These are phyloP conservation scores for Conidiobolus coronatus DNA, from an alignment of 371 early-diverging fungal genomes.

Conservation along the genomic window DNA sequence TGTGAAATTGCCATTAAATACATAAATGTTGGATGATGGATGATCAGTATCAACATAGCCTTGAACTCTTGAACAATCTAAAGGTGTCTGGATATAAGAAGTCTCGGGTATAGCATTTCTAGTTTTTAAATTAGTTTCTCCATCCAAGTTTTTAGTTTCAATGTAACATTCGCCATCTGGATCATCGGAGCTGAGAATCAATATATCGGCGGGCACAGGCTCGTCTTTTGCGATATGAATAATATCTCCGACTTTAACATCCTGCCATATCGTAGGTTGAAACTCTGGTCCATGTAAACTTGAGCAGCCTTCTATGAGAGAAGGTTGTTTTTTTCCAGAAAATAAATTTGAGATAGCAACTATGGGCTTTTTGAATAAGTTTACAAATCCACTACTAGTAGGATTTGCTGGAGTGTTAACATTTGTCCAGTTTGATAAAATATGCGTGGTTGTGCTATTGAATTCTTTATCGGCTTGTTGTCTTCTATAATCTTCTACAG, in stretches of 20 bases:
- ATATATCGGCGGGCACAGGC: slow-evolving; percentile 79
- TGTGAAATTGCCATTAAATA: slow-evolving; percentile 26
- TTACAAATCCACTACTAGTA: too few relatives aligned
- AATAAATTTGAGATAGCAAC: too few relatives aligned
- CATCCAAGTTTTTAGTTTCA: slow-evolving; percentile 90
- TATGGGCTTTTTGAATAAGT: neutral
- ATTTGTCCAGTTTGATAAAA: slow-evolving; percentile 51
- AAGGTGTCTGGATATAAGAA: slow-evolving; percentile 26
- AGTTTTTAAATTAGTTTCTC: slow-evolving; percentile 37
- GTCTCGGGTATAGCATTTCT: slow-evolving; percentile 36
- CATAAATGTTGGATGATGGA: slow-evolving; percentile 41
- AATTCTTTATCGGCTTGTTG: slow-evolving; percentile 70
- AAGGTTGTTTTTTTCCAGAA: neutral
- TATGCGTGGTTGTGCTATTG: slow-evolving; percentile 50
- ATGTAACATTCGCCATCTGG: slow-evolving; percentile 81
- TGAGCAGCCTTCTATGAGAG: neutral
- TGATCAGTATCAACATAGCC: slow-evolving; percentile 43
- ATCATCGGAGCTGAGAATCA: slow-evolving; percentile 60
- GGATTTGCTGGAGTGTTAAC: slow-evolving; percentile 16
- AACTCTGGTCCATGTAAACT: slow-evolving; percentile 9
- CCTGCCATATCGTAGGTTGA: slow-evolving; percentile 25
- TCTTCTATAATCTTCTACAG: slow-evolving; percentile 84
- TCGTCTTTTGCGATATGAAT: slow-evolving; percentile 66
- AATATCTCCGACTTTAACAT: slow-evolving; percentile 78
- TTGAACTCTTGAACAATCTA: slow-evolving; percentile 28